Evolutionary conservation across 2,329 filamentous ascomycete genomes (phyloP).

Genomic region (Lojkania enalia): DNA sequence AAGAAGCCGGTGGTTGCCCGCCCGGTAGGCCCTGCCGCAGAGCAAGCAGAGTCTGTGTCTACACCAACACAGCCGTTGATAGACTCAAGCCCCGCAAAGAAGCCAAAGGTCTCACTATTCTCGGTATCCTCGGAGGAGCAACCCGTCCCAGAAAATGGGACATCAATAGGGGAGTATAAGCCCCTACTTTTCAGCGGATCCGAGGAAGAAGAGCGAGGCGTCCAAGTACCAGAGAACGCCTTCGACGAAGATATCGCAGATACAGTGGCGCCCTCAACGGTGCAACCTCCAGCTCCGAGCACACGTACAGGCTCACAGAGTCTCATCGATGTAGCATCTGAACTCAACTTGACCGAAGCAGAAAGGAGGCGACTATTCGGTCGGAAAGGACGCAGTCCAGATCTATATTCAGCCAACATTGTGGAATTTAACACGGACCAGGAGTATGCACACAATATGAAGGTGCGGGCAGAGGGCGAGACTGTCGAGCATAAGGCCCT

Average conservation of each 20-base stretch:
- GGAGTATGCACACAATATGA: slow-evolving; percentile 86
- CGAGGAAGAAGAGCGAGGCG: slow-evolving; percentile 24
- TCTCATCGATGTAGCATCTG: slow-evolving; percentile 71
- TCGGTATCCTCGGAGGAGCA: slow-evolving; percentile 58
- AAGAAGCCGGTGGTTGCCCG: slow-evolving; percentile 50
- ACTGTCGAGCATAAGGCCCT: slow-evolving; percentile 77
- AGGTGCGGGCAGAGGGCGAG: slow-evolving; percentile 69
- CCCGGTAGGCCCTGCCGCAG: slow-evolving; percentile 8
- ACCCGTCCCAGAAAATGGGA: slow-evolving; percentile 18
- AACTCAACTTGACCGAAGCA: slow-evolving; percentile 76
- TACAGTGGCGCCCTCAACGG: slow-evolving; percentile 12
- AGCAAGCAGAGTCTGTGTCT: slow-evolving; percentile 1
- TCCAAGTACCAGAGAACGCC: slow-evolving; percentile 18
- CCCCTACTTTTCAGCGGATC: slow-evolving; percentile 40
- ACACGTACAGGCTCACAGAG: slow-evolving; percentile 53
- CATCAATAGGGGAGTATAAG: slow-evolving; percentile 38
- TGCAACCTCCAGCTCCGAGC: slow-evolving; percentile 14
- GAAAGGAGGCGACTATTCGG: slow-evolving; percentile 86
- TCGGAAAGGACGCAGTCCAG: slow-evolving; percentile 56
- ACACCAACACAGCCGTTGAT: slow-evolving; percentile 12
- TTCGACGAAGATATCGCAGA: slow-evolving; percentile 6
- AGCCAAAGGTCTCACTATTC: slow-evolving; percentile 71
- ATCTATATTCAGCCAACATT: slow-evolving; percentile 63
- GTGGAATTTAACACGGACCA: slow-evolving; percentile 86
- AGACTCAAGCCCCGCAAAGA: slow-evolving; percentile 39